Base-by-base conservation (phyloP, 179 eudicot species). In the Kewa caespitosa region DNA sequence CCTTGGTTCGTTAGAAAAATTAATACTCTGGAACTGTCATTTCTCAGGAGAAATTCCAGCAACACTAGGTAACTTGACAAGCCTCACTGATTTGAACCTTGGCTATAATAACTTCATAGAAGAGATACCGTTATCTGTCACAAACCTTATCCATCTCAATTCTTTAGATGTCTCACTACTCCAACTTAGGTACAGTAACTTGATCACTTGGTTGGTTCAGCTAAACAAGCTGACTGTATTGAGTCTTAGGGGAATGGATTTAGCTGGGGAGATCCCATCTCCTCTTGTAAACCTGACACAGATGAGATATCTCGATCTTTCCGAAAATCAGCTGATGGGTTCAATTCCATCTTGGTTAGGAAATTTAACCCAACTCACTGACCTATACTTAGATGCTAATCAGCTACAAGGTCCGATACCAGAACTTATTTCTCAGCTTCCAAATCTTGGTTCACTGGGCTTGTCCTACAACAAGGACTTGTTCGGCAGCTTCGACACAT, bases 31-130 rank as follows among this genome's bases (percentile, higher is more conserved):
- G 1, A 8, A 17, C 13, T 23, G 69, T 69, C 4, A 9, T 38
- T 82, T 82, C 34, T 74, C 81, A 59, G 82, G 85, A 66, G 33
- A 43, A 39, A 68, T 79, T 34, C 85, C 85, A 28, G 30, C 76
- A 46, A 71, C 82, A 23, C 76, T 82, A 17, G 85, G 76, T 15
- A 78, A 82, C 37, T 46, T 82, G 52, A 66, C 82, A 31, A 52
- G 31, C 14, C 80, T 78, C 38, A 33, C 38, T 8, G 7, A 1
- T 42, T 71, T 80, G 72, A 27, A 39, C 28, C 34, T 80, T 20
- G 9, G 67, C 18, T 0, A 1, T 2, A 80, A 65, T 65, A 57
- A 30, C 10, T 71, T 71, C 31, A 66, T 25, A 25, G 80, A 76
- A 22, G 72, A 70, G 27, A 27, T 79, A 28, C 72, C 79, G 38